phyloP scores from a whole-genome alignment of 148 eudicot genomes.

The Chenopodium album region DNA sequence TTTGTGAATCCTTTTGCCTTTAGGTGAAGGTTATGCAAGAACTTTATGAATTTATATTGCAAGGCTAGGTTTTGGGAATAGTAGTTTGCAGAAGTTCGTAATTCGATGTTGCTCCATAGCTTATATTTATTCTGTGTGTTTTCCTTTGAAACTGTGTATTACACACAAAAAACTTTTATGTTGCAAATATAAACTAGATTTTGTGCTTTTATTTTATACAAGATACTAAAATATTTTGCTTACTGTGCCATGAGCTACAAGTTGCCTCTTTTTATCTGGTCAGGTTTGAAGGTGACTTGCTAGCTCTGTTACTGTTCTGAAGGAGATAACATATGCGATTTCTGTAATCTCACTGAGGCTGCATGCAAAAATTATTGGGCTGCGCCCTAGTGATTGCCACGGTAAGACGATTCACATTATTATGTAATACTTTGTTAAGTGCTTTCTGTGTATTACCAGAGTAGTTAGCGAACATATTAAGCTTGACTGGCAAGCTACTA shows the following conservation, averaged over 20 bases:
- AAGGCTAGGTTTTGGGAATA: background rate
- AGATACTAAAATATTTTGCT: no score
- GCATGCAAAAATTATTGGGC: constrained; percentile 50
- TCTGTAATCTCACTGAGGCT: constrained; percentile 78
- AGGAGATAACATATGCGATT: constrained; percentile 94
- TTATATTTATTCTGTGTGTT: background rate
- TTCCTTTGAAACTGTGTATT: background rate
- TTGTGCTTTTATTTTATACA: no score
- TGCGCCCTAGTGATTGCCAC: constrained; percentile 32
- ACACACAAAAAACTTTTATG: background rate
- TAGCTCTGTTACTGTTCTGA: constrained; percentile 91
- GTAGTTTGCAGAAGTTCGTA: background rate
- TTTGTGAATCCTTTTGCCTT: no score
- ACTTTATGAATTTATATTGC: background rate
- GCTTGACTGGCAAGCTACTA: background rate
- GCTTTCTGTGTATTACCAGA: background rate
- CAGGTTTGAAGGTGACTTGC: constrained; percentile 94
- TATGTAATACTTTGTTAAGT: background rate
- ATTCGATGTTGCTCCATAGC: background rate
- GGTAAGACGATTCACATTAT: constrained; percentile 39
- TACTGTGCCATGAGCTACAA: background rate
- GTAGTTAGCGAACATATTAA: background rate
- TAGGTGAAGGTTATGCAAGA: background rate
- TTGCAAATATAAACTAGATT: background rate
- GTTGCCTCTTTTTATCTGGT: constrained; percentile 11